Base-by-base conservation (phyloP, 2,329 filamentous ascomycete species). In the Talaromyces albobiverticillius region DNA sequence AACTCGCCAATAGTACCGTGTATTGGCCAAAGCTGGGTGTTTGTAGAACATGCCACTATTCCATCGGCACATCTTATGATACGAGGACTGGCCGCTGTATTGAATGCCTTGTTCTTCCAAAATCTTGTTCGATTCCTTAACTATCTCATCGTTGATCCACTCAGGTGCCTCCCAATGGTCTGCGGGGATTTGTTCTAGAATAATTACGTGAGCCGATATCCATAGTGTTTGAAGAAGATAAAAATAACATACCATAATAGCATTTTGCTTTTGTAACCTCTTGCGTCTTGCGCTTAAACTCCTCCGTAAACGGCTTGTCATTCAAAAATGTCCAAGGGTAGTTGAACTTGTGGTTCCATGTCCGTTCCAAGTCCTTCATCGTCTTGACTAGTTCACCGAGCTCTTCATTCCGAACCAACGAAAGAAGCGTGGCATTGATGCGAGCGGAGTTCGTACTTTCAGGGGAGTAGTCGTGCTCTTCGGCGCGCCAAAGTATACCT, bases 251-350 rank as follows among this genome's bases (percentile, higher is more conserved):
- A 92, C 88, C 89, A 69, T 94, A 96, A 71, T 81, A 82, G 66
- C 88, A 89, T 71, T 95, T 86, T 45, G 93, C 94, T 62, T 95
- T 96, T 16, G 93, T 97, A 48, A 83, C 86, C 25, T 86, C 90
- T 59, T 82, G 79, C 0, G 92, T 97, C 71, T 82, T 84, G 64
- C 77, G 78, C 76, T 95, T 97, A 78, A 99, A 99, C 64, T 97
- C 92, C 14, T 94, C 88, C 2, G 88, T 86, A 67, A 99, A 99
- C 14, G 90, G 89, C 50, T 89, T 86, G 67, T 99, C 93, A 75
- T 99, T 99, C 81, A 99, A 95, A 72, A 99, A 99, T 8, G 91
- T 96, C 90, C 94, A 99, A 0, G 94, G 94, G 69, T 99, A 99
- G 78, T 99, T 99, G 83, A 97, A 99, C 69, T 99, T 99, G 79